phyloP scores from a whole-genome alignment of 768 basidiomycete species.

The Hypholoma sublateritium region DNA sequence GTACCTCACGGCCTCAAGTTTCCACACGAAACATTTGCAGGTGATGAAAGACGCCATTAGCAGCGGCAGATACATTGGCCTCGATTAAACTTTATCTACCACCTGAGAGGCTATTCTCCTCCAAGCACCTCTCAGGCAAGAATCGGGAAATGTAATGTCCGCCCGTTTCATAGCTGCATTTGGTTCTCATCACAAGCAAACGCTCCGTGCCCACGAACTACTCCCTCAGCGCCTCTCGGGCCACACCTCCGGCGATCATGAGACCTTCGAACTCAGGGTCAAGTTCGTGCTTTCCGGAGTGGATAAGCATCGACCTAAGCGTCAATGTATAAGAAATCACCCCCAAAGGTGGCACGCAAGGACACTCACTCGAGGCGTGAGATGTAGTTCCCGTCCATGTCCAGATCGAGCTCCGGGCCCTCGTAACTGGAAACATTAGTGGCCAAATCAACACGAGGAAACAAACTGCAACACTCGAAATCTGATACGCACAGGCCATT shows the following conservation, averaged over 20 bases:
- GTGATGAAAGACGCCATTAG: too few species aligned
- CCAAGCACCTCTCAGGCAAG: too few species aligned
- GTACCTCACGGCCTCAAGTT: too few species aligned
- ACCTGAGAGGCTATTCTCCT: too few species aligned
- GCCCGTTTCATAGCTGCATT: too few species aligned
- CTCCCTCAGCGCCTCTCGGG: conserved; percentile 30
- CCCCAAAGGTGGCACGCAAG: neutral
- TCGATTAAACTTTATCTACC: too few species aligned
- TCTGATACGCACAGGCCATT: conserved; percentile 40
- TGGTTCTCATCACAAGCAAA: neutral
- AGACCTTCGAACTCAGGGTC: conserved; percentile 27
- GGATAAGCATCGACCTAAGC: conserved; percentile 18
- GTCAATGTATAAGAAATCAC: neutral
- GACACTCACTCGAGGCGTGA: conserved; percentile 46
- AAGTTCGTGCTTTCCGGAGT: conserved; percentile 13
- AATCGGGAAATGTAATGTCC: too few species aligned
- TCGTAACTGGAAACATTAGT: conserved; percentile 32
- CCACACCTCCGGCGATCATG: conserved; percentile 28
- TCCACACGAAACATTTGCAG: too few species aligned
- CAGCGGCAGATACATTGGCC: too few species aligned
- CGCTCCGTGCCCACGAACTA: conserved; percentile 3
- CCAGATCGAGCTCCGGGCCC: conserved; percentile 42
- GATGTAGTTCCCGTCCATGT: conserved; percentile 48
- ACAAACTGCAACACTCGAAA: neutral
- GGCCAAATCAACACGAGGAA: neutral